Base-by-base conservation (phyloP, 345 rosid genomes). In the Barbarea vulgaris region DNA sequence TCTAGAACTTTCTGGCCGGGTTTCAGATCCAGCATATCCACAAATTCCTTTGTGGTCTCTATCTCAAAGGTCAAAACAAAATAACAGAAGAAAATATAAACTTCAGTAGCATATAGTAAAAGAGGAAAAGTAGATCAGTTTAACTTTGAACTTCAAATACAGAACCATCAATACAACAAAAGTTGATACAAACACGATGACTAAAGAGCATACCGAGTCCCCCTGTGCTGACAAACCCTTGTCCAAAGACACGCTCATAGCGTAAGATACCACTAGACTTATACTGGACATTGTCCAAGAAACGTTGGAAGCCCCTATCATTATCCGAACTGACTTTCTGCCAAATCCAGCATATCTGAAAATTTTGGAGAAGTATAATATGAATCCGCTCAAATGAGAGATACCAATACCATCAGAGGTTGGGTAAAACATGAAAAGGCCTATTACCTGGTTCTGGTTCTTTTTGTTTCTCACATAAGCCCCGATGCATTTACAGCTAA, bases 301-400 rank as follows among this genome's bases (percentile, higher is more conserved):
- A 95, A 7, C 85, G 93, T 80, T 93, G 99, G 83, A 95, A 93
- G n/a, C 91, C 93, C 70, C 86, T 88, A 31, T 95, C 99, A 24
- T 88, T 85, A 55, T 89, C 83, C 52, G 97, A 86, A 71, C 75
- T 74, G 22, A 89, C 89, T 67, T 95, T 95, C 82, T 90, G 86
- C 96, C 96, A 95, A 62, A 75, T 77, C 99, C 99, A 95, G 86
- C 98, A 90, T 80, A 95, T 93, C 99, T 95, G 96, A 61, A 87
- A 19, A 13, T 31, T 33, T 64, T 6, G 68, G 72, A 60, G 31
- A 77, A 60, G 24, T 30, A 41, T 50, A 57, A 14, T 48, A 56
- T 62, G 33, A 61, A 75, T 67, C 48, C 5, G 51, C 58, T 75
- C 24, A 36, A 60, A 41, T 27, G 22, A 46, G 41, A 73, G 34